Conservation (phyloP, 441 rosid genomes). For the Populus hybrid region DNA sequence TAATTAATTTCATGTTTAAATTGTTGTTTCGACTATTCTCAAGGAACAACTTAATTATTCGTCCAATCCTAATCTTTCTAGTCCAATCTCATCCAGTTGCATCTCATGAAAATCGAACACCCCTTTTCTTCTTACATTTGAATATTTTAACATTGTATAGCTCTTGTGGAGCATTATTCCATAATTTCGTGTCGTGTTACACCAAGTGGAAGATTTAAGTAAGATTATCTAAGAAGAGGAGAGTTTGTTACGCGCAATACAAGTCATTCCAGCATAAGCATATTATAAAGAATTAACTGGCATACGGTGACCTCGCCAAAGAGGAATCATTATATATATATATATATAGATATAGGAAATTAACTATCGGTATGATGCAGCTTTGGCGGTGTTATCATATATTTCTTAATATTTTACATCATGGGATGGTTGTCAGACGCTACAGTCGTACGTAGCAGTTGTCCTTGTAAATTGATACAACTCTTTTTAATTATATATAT, state of each 20-base stretch:
- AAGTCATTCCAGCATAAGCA: not conserved
- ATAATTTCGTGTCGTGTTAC: not conserved
- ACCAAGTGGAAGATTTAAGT: not conserved
- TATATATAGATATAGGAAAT: not conserved
- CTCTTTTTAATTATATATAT: not conserved
- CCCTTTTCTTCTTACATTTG: not conserved
- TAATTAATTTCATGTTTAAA: no score
- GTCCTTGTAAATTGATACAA: not conserved
- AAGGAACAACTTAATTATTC: no score
- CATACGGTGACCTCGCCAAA: not conserved
- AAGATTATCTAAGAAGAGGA: not conserved
- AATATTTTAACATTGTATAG: not conserved
- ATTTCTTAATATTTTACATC: not conserved
- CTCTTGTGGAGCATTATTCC: not conserved
- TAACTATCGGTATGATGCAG: not conserved
- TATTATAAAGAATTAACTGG: not conserved
- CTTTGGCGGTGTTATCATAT: not conserved
- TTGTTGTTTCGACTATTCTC: no score
- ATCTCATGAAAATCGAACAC: not conserved
- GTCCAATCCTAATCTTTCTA: not conserved
- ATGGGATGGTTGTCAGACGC: not conserved
- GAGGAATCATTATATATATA: not conserved
- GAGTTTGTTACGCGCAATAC: not conserved
- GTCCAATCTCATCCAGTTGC: not conserved
- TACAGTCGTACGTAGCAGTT: not conserved